Base-by-base conservation (phyloP, 179 eudicot species). In the Corrigiola litoralis region DNA sequence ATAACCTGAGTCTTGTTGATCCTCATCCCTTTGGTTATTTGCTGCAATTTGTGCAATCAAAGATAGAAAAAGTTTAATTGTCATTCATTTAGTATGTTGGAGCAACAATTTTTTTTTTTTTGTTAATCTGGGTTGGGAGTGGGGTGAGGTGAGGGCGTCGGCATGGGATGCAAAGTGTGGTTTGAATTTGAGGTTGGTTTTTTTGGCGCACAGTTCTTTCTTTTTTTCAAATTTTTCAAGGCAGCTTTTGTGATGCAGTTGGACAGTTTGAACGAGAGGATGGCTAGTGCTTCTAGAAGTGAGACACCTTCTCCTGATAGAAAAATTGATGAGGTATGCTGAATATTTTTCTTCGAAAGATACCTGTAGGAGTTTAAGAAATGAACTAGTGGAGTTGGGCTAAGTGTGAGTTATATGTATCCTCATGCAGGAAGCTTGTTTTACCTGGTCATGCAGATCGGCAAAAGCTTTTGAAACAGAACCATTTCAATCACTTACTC, bases 231-330 rank as follows among this genome's bases (percentile, higher is more conserved):
- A 12, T 11, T 32, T 17, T 57, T 27, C 13, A 18, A 17, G 33
- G 13, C 37, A 24, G 18, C 51, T 54, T 55, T 62, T 50, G 37
- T 71, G 61, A 44, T 69, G 57, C 83, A 94, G 99, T 80, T 94
- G 84, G 99, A 94, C 74, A 80, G 74, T 58, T 73, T 86, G 55
- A 94, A 94, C 65, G 99, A 94, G 87, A 80, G 82, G 66, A 73
- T 84, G 70, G 61, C 80, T 27, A 38, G 67, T 62, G 58, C 68
- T 49, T 66, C 75, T 34, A 51, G 49, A 2, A 61, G 50, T 70
- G 73, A 67, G 47, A 60, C 29, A 34, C 29, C 67, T 42, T 65
- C 3, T 74, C 59, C 37, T 11, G 59, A 69, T 68, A 45, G 51
- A 58, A 74, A 41, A 49, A 73, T 59, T 52, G 36, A 75, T 73